phyloP scores from a whole-genome alignment of 768 basidiomycete species.

The Boletus tomentosulus region DNA sequence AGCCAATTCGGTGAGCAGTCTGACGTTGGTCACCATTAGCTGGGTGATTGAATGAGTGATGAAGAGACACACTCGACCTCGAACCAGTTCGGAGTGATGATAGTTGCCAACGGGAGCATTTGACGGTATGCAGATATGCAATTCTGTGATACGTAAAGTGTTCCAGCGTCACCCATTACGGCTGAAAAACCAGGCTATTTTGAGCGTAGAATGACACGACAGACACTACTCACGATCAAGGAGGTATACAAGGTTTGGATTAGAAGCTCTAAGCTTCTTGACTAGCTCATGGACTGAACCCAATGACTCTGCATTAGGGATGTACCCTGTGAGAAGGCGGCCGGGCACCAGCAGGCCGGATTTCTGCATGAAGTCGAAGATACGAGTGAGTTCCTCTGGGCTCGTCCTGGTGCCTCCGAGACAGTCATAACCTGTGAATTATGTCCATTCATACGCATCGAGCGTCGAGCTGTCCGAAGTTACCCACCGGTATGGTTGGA shows the following conservation, averaged over 20 bases:
- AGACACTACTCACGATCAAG: slow-evolving; percentile 72
- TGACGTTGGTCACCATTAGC: slow-evolving; percentile 27
- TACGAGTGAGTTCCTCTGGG: slow-evolving; percentile 67
- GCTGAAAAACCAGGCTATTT: slow-evolving; percentile 42
- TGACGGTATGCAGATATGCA: slow-evolving; percentile 83
- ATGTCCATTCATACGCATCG: not conserved
- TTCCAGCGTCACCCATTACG: slow-evolving; percentile 90
- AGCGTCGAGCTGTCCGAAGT: not conserved
- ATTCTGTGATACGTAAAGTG: slow-evolving; percentile 81
- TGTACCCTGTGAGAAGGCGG: slow-evolving; percentile 86
- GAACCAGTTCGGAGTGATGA: slow-evolving; percentile 98
- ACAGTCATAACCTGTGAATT: slow-evolving; percentile 67
- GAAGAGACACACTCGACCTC: slow-evolving; percentile 76
- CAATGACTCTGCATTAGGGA: slow-evolving; percentile 80
- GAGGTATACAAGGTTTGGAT: slow-evolving; percentile 71
- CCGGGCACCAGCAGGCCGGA: slow-evolving; percentile 72
- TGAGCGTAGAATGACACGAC: not conserved
- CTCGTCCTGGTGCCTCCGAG: slow-evolving; percentile 77
- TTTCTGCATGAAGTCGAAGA: slow-evolving; percentile 69
- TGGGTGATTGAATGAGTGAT: not conserved
- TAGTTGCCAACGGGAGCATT: slow-evolving; percentile 77
- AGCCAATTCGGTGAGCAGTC: slow-evolving; percentile 68
- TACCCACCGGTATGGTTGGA: slow-evolving; percentile 85
- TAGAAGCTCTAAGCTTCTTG: slow-evolving; percentile 51
- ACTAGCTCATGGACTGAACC: slow-evolving; percentile 61